Base-by-base conservation (phyloP, 768 basidiomycete genomes). In the Holtermannia corniformis region DNA sequence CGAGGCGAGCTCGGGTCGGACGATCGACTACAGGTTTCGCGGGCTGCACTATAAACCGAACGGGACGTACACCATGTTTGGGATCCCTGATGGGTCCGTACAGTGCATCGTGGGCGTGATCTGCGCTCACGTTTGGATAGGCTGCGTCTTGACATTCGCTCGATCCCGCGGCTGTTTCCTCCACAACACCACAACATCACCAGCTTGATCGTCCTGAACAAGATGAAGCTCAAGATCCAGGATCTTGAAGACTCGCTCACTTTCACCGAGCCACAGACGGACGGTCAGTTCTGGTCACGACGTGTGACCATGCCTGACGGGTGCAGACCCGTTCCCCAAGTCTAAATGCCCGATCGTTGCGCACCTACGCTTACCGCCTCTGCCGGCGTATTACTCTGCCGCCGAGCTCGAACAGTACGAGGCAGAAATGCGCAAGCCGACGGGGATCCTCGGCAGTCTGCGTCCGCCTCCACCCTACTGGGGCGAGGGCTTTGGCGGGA, bases 401-500 rank as follows among this genome's bases (percentile, higher is more conserved):
- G 51, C 43, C 21, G 55, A 58, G 49, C 49, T 72, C 0, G 55
- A 65, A 16, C 32, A 47, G 41, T 72, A 64, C 23, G 65, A 68
- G 37, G 25, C 44, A 19, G 70, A 72, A 51, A 13, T 64, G 22
- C 56, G 55, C 16, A 44, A 67, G 24, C 68, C 68, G 3, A 61
- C 65, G 1, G 70, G 70, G 0, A 52, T 70, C 21, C 40, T 43
- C 20, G 24, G 47, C 3, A 56, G 59, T 43, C 49, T 64, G 14
- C 60, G 54, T 2, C 51, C 51, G 5, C 66, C 61, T 20, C 64
- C 66, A 0, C 25, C 46, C 0, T 68, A 68, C 48, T 68, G 66
- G 66, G 59, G 63, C 7, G 37, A 48, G 4, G 66, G 66, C 7
- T 28, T 68, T 13, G 79, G 78, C 47, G 85, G 81, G 7, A 73